Base-by-base conservation (phyloP, 768 basidiomycete species). In the Pisolithus sp. region DNA sequence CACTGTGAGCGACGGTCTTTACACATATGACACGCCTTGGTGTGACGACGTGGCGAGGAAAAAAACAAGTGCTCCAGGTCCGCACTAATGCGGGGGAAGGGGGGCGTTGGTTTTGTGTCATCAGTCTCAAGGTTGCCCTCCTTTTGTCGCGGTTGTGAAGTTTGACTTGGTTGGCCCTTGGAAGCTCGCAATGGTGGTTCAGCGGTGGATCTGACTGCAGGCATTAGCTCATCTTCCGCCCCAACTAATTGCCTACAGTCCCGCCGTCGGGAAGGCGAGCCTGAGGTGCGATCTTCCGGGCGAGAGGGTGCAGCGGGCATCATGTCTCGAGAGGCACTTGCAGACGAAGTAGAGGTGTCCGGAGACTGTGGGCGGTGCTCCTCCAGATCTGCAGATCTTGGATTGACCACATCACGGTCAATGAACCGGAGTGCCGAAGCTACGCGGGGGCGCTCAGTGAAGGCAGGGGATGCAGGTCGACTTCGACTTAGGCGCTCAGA, bases 51-150 rank as follows among this genome's bases (percentile, higher is more conserved):
- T 3, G 87, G 85, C 2, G 85, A 81, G 43, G 82, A 82, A 68
- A 89, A 91, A 71, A 94, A 93, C 47, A 93, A 68, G 0, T 79
- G 75, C 62, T 95, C 90, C 37, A 92, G 76, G 41, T 81, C 80
- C 8, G 88, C 90, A 20, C 86, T 81, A 42, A 93, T 93, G 53
- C 82, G 80, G 0, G 93, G 93, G 71, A 96, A 92, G 1, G 88
- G 83, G 0, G 82, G 57, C 23, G 50, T 51, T 28, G 57, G 23
- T 21, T 48, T 76, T 24, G 72, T 73, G 7, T 58, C 54, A 42
- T 65, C 66, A n/a, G 41, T 48, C 46, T 49, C 57, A 23, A 13
- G 24, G 2, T 37, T 50, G 10, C 34, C 40, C 0, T 57, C 55
- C 12, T 54, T 44, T 15, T 17, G 45, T n/a, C 20, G 57, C 34